Evolutionary conservation across 441 rosid genomes (phyloP).

Genomic region (Erodium texanum): DNA sequence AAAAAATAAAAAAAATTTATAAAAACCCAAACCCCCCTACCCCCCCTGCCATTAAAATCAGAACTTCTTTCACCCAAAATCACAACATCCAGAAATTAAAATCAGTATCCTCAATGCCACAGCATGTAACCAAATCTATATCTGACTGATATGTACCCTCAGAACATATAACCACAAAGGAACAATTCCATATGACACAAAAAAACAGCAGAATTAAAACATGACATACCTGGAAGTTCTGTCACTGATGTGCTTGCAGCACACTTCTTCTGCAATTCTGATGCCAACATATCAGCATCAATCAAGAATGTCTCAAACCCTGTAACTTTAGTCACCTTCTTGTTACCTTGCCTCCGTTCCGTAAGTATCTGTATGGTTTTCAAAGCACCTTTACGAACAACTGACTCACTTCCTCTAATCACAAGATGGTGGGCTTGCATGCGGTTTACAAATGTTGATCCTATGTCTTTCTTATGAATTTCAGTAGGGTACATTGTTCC

Average conservation of each 20-base stretch:
- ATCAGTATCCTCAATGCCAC: too few species aligned
- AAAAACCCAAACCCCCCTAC: too few species aligned
- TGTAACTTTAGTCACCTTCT: conserved; percentile 71
- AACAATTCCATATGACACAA: background rate
- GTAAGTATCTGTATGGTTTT: conserved; percentile 78
- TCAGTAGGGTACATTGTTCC: conserved; percentile 82
- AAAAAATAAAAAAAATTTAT: too few species aligned
- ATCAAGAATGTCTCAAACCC: conserved; percentile 75
- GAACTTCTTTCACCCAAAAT: too few species aligned
- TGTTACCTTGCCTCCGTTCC: conserved; percentile 88
- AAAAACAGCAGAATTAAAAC: background rate
- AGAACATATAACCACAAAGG: background rate
- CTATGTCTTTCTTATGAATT: conserved; percentile 78
- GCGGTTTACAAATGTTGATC: conserved; percentile 52
- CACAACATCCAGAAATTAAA: too few species aligned
- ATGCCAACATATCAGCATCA: conserved; percentile 76
- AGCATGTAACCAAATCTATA: too few species aligned
- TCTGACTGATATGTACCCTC: background rate
- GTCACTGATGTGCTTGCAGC: conserved; percentile 84
- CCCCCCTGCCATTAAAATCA: too few species aligned
- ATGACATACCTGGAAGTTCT: conserved; percentile 61
- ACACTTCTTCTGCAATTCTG: conserved; percentile 92
- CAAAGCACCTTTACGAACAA: conserved; percentile 69
- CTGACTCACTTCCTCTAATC: conserved; percentile 61
- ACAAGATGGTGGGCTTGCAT: conserved; percentile 80